These are phyloP conservation scores for Oryza coarctata DNA, from an alignment of 176 grass and related monocot species.

Conservation along the genomic window DNA sequence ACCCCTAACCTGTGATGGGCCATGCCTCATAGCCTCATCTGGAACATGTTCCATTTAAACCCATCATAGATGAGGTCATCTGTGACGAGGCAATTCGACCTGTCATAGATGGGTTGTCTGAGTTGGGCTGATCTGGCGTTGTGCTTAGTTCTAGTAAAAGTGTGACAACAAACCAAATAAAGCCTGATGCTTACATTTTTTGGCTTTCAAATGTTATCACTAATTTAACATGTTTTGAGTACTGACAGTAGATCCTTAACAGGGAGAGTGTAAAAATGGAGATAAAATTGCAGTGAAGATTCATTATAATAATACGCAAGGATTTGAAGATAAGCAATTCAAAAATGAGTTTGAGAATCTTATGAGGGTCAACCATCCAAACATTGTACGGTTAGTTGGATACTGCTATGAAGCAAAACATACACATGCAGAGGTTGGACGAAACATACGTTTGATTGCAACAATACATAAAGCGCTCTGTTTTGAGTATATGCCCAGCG, in stretches of 20 bases:
- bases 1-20: no score
- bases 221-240: background rate
- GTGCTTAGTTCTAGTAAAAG: background rate
- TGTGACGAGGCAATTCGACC: no score
- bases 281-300: background rate
- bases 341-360: background rate
- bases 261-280: background rate
- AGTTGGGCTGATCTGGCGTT: no score
- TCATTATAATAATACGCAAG: background rate
- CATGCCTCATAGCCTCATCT: no score
- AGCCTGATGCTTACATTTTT: background rate
- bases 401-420: background rate
- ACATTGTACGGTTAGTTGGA: background rate
- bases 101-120: no score
- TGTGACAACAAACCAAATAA: background rate
- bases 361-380: background rate
- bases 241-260: background rate
- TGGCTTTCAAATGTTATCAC: background rate
- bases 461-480: background rate
- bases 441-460: no score
- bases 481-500: constrained; percentile 3
- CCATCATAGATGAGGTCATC: no score
- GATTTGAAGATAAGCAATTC: background rate
- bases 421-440: no score
- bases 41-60: no score